A percentile compares a stretch with the other conserved stretches of the same genome.
phyloP scores from a whole-genome alignment of 1,139 yeast genomes.

The Scheffersomyces cryptocercus region DNA sequence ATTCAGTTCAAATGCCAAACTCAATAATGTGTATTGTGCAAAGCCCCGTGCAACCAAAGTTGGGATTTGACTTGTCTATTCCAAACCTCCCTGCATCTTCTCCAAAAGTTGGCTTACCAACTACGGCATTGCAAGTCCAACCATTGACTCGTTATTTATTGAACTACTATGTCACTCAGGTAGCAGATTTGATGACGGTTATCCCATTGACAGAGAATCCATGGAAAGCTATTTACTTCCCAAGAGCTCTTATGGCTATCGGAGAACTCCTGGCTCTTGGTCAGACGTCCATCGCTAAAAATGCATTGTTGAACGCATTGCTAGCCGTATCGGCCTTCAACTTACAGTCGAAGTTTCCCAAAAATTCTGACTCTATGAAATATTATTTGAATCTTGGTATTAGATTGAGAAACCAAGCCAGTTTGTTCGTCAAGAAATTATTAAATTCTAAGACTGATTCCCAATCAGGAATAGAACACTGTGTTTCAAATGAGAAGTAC shows the following conservation, averaged over 20 bases:
- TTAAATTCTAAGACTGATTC: slow-evolving; percentile 36
- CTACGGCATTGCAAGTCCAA: slow-evolving; percentile 61
- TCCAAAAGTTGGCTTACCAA: slow-evolving; percentile 49
- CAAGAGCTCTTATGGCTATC: slow-evolving; percentile 76
- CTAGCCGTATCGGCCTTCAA: slow-evolving; percentile 84
- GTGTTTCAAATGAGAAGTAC: slow-evolving; percentile 68
- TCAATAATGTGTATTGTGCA: slow-evolving; percentile 51
- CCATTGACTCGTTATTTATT: slow-evolving; percentile 70
- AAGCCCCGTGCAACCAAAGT: slow-evolving; percentile 44
- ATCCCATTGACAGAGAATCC: slow-evolving; percentile 81
- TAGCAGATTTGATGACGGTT: slow-evolving; percentile 87
- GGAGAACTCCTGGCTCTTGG: slow-evolving; percentile 82
- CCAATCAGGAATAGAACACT: slow-evolving; percentile 43
- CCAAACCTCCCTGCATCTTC: slow-evolving; percentile 19
- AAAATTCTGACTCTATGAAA: slow-evolving; percentile 62
- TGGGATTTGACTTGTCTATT: slow-evolving; percentile 39
- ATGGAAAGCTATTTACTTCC: slow-evolving; percentile 83
- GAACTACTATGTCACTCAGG: slow-evolving; percentile 74
- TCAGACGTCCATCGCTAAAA: slow-evolving; percentile 71
- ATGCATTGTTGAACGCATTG: slow-evolving; percentile 76
- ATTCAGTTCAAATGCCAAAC: slow-evolving; percentile 42
- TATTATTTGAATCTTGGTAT: slow-evolving; percentile 73
- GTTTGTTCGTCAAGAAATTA: slow-evolving; percentile 58
- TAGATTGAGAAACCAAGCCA: slow-evolving; percentile 73
- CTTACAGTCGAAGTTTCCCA: slow-evolving; percentile 67